These are phyloP conservation scores for Phytophthora pistaciae DNA, from an alignment of 352 stramenopile genomes.

Conservation along the genomic window DNA sequence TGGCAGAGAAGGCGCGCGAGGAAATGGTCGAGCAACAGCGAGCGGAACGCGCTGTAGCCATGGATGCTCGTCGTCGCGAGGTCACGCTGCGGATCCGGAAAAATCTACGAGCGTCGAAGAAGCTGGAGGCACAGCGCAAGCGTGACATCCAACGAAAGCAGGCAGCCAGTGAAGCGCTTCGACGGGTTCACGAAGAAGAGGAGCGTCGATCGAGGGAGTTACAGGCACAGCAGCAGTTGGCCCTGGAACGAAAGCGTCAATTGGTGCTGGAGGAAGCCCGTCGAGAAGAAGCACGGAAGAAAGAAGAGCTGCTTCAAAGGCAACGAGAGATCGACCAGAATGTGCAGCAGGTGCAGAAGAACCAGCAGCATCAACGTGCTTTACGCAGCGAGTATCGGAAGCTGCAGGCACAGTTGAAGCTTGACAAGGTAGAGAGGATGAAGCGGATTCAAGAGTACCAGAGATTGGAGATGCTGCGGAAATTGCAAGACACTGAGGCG, in stretches of 20 bases:
- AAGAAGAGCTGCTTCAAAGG: constrained; percentile 67
- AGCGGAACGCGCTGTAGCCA: constrained; percentile 64
- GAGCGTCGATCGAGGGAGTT: constrained; percentile 61
- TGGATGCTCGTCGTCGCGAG: constrained; percentile 69
- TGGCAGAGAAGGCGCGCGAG: constrained; percentile 72
- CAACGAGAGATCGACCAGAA: constrained; percentile 79
- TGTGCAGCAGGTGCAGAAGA: constrained; percentile 73
- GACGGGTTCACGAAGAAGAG: constrained; percentile 71
- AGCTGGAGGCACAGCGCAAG: constrained; percentile 72
- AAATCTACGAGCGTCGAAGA: constrained; percentile 73
- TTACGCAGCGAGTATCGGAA: constrained; percentile 87
- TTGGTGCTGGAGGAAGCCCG: constrained; percentile 74
- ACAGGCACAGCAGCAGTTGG: constrained; percentile 71
- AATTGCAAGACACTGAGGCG: constrained; percentile 86
- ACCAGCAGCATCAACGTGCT: constrained; percentile 74
- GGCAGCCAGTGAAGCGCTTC: constrained; percentile 57
- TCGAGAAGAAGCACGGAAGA: constrained; percentile 81
- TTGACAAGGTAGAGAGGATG: constrained; percentile 94
- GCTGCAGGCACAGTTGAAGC: constrained; percentile 85
- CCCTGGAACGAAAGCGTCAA: constrained; percentile 75
- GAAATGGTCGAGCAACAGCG: constrained; percentile 82
- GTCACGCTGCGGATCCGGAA: constrained; percentile 73
- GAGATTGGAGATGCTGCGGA: constrained; percentile 88
- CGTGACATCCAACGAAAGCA: constrained; percentile 74
- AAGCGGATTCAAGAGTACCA: constrained; percentile 93